Evolutionary conservation across 768 basidiomycete genomes (phyloP).

Genomic region (Leucosporidium yakuticum): DNA sequence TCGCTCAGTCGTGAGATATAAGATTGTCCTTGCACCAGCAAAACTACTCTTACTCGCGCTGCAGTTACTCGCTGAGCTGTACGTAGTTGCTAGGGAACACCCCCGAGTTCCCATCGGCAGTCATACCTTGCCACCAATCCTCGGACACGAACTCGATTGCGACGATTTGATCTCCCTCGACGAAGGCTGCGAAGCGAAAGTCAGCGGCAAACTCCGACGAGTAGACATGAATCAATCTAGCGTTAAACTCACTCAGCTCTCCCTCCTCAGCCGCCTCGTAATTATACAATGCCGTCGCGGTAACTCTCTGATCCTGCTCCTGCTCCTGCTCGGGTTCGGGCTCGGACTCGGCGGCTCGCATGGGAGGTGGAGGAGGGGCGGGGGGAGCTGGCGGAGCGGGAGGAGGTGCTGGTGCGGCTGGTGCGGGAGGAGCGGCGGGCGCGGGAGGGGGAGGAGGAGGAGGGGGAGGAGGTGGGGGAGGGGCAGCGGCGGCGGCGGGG

Average conservation of each 20-base stretch:
- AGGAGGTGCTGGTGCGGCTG: slow-evolving; percentile 46
- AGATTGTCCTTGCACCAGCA: too few relatives aligned
- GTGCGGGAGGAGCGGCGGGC: slow-evolving; percentile 41
- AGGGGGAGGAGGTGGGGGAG: slow-evolving; percentile 16
- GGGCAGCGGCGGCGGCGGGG: slow-evolving; percentile 2
- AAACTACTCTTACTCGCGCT: too few relatives aligned
- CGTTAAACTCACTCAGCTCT: slow-evolving; percentile 54
- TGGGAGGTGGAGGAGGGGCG: slow-evolving; percentile 40
- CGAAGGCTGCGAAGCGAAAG: slow-evolving; percentile 43
- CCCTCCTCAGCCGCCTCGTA: slow-evolving; percentile 83
- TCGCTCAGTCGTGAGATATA: too few relatives aligned
- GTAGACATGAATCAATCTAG: not conserved
- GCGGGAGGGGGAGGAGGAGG: slow-evolving; percentile 1
- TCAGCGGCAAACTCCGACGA: not conserved
- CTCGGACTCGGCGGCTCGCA: slow-evolving; percentile 2
- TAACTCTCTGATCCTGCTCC: not conserved
- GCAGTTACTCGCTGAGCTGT: slow-evolving; percentile 54
- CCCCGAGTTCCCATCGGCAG: slow-evolving; percentile 64
- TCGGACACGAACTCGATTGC: slow-evolving; percentile 78
- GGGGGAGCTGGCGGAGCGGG: slow-evolving; percentile 42
- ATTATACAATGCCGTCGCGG: slow-evolving; percentile 59
- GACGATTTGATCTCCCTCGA: slow-evolving; percentile 73
- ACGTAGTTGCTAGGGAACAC: slow-evolving; percentile 92
- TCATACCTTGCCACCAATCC: slow-evolving; percentile 86
- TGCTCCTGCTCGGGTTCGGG: slow-evolving; percentile 7